These are phyloP conservation scores for Wickerhamomyces bovis DNA, from an alignment of 805 yeast genomes.

Conservation along the genomic window DNA sequence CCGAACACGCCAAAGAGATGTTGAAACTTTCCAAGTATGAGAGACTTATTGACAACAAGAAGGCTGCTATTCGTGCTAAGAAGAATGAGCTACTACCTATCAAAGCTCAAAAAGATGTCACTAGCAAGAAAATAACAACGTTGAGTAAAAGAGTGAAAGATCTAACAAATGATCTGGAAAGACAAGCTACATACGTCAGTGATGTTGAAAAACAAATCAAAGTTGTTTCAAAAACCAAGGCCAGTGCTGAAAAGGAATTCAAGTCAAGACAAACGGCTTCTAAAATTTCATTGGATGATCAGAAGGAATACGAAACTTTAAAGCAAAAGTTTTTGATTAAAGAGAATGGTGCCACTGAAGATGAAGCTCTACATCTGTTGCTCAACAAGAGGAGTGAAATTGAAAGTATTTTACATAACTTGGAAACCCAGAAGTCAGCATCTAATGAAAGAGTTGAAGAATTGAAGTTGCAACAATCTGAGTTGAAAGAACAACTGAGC, in stretches of 20 bases:
- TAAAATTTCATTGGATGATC: constrained; percentile 43
- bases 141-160: constrained; percentile 44
- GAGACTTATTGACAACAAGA: constrained; percentile 30
- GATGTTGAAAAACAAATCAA: constrained; percentile 42
- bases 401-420: constrained; percentile 29
- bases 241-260: constrained; percentile 32
- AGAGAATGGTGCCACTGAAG: constrained; percentile 56
- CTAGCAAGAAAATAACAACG: constrained; percentile 39
- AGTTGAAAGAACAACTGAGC: constrained; percentile 21
- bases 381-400: constrained; percentile 40
- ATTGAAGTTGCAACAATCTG: constrained; percentile 27
- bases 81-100: constrained; percentile 54
- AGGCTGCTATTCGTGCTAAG: constrained; percentile 35
- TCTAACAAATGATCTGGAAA: constrained; percentile 43
- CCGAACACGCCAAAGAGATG: constrained; percentile 42
- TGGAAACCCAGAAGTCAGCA: constrained; percentile 31
- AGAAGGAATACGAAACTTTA: constrained; percentile 50
- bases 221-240: constrained; percentile 36
- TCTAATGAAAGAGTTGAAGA: constrained; percentile 31
- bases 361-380: constrained; percentile 39
- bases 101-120: constrained; percentile 46
- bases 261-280: constrained; percentile 27
- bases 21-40: constrained; percentile 37
- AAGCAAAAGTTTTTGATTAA: constrained; percentile 49
- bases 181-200: constrained; percentile 40